A percentile compares a stretch with the other conserved stretches of the same genome.
Conservation (phyloP, 1,284 basidiomycete species). For the Inonotus hispidus region DNA sequence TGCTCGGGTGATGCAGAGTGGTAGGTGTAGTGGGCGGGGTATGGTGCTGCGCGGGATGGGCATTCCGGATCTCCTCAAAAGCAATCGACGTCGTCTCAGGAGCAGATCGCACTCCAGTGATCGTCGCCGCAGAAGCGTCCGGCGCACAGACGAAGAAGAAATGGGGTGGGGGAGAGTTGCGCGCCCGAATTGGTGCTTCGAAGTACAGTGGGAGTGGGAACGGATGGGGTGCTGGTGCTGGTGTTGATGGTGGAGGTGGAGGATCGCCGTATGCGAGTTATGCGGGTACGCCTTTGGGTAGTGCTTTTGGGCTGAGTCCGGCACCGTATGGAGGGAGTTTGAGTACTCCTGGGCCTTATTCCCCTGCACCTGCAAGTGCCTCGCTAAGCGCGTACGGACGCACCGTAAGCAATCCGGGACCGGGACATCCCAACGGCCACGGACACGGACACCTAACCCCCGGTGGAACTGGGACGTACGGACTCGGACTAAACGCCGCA, state of each 20-base stretch:
- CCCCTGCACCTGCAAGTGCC: neutral
- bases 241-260: conserved; percentile 30
- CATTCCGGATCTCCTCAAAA: conserved; percentile 60
- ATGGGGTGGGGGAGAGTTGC: conserved; percentile 40
- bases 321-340: neutral
- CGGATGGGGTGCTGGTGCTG: conserved; percentile 38
- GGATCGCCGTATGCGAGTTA: conserved; percentile 29
- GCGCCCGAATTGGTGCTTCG: conserved; percentile 34
- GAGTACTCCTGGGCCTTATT: neutral
- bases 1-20: conserved; percentile 35
- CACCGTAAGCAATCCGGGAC: neutral
- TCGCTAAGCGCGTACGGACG: neutral
- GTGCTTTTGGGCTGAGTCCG: neutral
- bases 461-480: too few relatives aligned
- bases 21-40: conserved; percentile 79
- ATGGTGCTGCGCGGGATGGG: conserved; percentile 76
- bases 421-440: neutral
- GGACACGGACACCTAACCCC: too few relatives aligned
- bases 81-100: conserved; percentile 66
- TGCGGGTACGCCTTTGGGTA: conserved; percentile 10
- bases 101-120: conserved; percentile 46
- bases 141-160: conserved; percentile 39
- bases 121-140: conserved; percentile 60
- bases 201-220: conserved; percentile 29
- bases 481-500: neutral